A percentile compares a stretch with the other conserved stretches of the same genome.
phyloP scores from a whole-genome alignment of 2,329 filamentous ascomycete genomes.

The Botrytis elliptica region DNA sequence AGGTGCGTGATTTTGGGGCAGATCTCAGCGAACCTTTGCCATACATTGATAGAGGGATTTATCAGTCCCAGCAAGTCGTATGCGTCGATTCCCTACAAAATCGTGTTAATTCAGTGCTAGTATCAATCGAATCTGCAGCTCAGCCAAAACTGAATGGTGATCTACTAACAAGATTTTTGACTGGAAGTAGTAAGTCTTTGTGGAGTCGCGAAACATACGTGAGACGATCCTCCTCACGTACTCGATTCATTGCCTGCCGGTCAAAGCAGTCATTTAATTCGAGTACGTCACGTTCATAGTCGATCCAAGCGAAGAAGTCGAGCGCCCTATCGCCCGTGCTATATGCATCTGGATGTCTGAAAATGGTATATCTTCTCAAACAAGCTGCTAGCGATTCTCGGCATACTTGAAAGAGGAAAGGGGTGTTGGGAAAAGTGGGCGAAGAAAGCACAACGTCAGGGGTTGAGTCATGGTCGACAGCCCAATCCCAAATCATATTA shows the following conservation, averaged over 20 bases:
- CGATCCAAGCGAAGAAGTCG: neutral
- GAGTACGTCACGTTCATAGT: neutral
- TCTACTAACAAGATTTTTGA: neutral
- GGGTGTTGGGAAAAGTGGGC: neutral
- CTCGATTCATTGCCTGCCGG: too few relatives aligned
- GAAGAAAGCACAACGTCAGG: neutral
- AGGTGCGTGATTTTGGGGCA: neutral
- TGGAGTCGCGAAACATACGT: neutral
- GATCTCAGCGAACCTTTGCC: neutral
- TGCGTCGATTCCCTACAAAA: neutral
- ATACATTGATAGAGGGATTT: neutral
- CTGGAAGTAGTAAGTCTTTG: neutral
- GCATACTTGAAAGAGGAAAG: neutral
- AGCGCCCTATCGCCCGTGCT: too few relatives aligned
- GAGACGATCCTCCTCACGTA: too few relatives aligned
- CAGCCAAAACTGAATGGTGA: neutral
- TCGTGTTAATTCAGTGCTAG: neutral
- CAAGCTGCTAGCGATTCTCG: neutral
- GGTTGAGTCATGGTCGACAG: neutral
- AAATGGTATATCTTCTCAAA: neutral
- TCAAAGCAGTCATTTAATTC: too few relatives aligned
- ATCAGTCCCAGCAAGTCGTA: accelerated
- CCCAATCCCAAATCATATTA: neutral
- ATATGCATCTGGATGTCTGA: neutral
- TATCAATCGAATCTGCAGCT: neutral